These are phyloP conservation scores for Begonia fuchsioides DNA, from an alignment of 306 rosid genomes.

Conservation along the genomic window DNA sequence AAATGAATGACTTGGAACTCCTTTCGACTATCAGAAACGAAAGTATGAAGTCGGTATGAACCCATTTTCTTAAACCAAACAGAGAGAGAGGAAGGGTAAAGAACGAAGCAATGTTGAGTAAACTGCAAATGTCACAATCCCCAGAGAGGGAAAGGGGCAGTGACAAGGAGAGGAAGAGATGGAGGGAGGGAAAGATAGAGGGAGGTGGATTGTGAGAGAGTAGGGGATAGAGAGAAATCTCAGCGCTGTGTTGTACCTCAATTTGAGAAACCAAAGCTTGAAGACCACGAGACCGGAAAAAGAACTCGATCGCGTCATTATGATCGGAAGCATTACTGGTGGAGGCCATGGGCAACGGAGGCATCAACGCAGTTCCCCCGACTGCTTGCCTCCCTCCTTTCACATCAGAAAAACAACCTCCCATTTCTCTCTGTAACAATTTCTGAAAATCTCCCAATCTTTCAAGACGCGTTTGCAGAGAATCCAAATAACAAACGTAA, in stretches of 20 bases:
- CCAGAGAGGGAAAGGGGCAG: too few relatives aligned
- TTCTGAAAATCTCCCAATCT: background rate
- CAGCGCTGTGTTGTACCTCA: slow-evolving; percentile 21
- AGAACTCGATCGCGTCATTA: slow-evolving; percentile 62
- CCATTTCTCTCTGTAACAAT: slow-evolving; percentile 37
- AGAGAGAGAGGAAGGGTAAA: too few relatives aligned
- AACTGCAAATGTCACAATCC: too few relatives aligned
- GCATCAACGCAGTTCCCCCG: slow-evolving; percentile 25
- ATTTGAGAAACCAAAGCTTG: slow-evolving; percentile 23
- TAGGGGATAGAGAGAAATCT: background rate
- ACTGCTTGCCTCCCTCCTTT: slow-evolving; percentile 45
- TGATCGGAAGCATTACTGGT: slow-evolving; percentile 4
- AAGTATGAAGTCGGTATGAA: too few relatives aligned
- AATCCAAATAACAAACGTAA: background rate
- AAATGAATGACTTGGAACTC: too few relatives aligned
- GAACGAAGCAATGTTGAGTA: too few relatives aligned
- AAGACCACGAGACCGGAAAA: slow-evolving; percentile 37
- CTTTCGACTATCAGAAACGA: too few relatives aligned
- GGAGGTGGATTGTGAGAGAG: too few relatives aligned
- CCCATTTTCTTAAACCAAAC: background rate
- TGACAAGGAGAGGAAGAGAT: too few relatives aligned
- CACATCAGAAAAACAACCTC: slow-evolving; percentile 54
- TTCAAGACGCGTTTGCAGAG: background rate
- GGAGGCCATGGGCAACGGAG: background rate
- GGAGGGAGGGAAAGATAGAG: too few relatives aligned